Conservation (phyloP, 2,329 filamentous ascomycete species). For the Xenosphaeropsis pyriputrescens region DNA sequence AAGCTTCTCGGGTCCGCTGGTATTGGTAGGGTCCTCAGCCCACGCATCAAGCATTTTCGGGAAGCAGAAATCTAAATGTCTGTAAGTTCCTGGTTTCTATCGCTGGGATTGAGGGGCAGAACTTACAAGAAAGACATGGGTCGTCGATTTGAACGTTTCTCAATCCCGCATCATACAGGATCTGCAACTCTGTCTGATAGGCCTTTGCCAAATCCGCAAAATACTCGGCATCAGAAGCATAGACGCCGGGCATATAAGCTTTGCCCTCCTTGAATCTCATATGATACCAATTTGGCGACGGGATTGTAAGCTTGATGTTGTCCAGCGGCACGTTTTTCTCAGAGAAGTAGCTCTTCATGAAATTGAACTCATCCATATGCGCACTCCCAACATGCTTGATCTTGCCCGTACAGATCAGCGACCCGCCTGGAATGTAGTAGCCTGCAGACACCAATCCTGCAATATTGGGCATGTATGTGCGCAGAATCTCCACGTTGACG, state of each 20-base stretch:
- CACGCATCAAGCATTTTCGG: conserved; percentile 44
- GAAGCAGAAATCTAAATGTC: conserved; percentile 50
- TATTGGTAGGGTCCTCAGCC: conserved; percentile 56
- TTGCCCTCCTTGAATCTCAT: conserved; percentile 39
- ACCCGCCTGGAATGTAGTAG: too few species aligned
- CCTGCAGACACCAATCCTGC: too few species aligned
- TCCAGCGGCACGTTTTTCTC: too few species aligned
- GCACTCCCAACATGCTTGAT: too few species aligned
- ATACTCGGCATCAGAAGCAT: conserved; percentile 33
- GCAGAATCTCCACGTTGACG: too few species aligned
- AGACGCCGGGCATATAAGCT: conserved; percentile 34
- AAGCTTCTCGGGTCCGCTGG: conserved; percentile 51
- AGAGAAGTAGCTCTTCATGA: too few species aligned
- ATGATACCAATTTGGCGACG: conserved; percentile 57
- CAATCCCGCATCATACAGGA: conserved; percentile 34
- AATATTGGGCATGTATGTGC: too few species aligned
- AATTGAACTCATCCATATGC: too few species aligned
- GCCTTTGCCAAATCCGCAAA: conserved; percentile 37
- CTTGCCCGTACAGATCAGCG: too few species aligned
- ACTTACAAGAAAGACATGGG: conserved; percentile 29
- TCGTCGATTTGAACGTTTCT: conserved; percentile 40
- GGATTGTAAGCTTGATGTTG: conserved; percentile 54
- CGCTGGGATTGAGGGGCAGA: background rate
- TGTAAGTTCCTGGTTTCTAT: too few species aligned
- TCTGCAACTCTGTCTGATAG: conserved; percentile 33